Evolutionary conservation across 192 early-diverging fungal genomes (phyloP).

Genomic region (Coemansia sp.): DNA sequence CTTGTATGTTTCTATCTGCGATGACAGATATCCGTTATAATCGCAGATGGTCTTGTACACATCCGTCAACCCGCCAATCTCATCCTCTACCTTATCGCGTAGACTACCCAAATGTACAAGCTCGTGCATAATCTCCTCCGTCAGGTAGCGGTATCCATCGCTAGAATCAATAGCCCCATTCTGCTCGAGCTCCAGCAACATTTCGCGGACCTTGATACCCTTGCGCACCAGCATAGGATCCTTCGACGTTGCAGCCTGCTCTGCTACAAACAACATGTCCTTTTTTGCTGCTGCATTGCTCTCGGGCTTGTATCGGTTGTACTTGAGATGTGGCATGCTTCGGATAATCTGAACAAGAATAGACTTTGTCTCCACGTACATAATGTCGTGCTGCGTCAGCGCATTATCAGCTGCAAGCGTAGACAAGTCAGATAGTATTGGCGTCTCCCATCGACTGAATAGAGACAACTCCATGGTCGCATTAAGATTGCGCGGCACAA

Average conservation of each 20-base stretch:
- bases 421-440: constrained; percentile 65
- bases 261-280: constrained; percentile 68
- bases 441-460: constrained; percentile 53
- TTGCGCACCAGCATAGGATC: constrained; percentile 87
- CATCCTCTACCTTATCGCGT: constrained; percentile 81
- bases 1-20: constrained; percentile 92
- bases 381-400: constrained; percentile 89
- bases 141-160: constrained; percentile 79
- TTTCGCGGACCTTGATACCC: constrained; percentile 93
- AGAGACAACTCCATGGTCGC: constrained; percentile 48
- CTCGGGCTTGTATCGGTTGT: constrained; percentile 48
- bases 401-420: constrained; percentile 81
- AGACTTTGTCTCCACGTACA: constrained; percentile 95
- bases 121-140: constrained; percentile 87
- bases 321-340: constrained; percentile 71
- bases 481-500: constrained; percentile 48
- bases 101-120: constrained; percentile 87
- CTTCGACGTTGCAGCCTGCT: constrained; percentile 83
- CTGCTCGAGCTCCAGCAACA: constrained; percentile 84
- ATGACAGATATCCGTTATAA: constrained; percentile 87
- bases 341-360: constrained; percentile 92
- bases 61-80: constrained; percentile 71
- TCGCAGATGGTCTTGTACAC: constrained; percentile 92
- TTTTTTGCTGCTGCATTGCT: constrained; percentile 48
- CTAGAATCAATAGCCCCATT: constrained; percentile 67